Conservation (phyloP, 2,329 filamentous ascomycete species). For the Paecilomyces sp. region DNA sequence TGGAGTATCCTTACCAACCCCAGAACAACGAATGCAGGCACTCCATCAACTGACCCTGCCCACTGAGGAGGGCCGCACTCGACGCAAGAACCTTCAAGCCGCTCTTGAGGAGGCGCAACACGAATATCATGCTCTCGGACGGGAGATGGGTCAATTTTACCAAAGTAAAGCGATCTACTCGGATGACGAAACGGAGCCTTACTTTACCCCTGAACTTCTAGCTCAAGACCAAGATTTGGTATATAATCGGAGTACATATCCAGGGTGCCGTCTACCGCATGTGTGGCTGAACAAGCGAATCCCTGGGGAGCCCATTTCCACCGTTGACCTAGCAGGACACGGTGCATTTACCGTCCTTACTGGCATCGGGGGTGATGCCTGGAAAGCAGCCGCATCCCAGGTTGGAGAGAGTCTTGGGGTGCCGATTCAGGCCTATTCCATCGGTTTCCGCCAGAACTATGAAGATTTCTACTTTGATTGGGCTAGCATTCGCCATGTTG, state of each 20-base stretch:
- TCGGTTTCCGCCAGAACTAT: conserved; percentile 54
- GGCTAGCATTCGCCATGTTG: conserved; percentile 46
- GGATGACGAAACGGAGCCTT: conserved; percentile 32
- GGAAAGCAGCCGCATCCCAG: conserved; percentile 44
- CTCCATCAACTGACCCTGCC: conserved; percentile 37
- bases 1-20: conserved; percentile 33
- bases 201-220: conserved; percentile 10
- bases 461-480: conserved; percentile 59
- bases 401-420: conserved; percentile 37
- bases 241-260: conserved; percentile 47
- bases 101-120: conserved; percentile 38
- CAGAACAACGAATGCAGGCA: conserved; percentile 31
- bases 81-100: conserved; percentile 33
- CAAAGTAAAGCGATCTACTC: conserved; percentile 38
- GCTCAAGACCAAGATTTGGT: conserved; percentile 36
- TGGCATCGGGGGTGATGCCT: conserved; percentile 50
- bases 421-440: conserved; percentile 42
- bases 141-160: conserved; percentile 56
- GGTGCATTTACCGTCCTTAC: conserved; percentile 46
- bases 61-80: conserved; percentile 28
- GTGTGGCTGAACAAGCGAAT: conserved; percentile 51
- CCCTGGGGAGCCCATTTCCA: conserved; percentile 44
- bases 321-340: conserved; percentile 54
- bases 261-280: conserved; percentile 55
- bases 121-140: conserved; percentile 51